Evolutionary conservation across 495 filamentous ascomycete species (phyloP).

Genomic region (Neurospora sp.): DNA sequence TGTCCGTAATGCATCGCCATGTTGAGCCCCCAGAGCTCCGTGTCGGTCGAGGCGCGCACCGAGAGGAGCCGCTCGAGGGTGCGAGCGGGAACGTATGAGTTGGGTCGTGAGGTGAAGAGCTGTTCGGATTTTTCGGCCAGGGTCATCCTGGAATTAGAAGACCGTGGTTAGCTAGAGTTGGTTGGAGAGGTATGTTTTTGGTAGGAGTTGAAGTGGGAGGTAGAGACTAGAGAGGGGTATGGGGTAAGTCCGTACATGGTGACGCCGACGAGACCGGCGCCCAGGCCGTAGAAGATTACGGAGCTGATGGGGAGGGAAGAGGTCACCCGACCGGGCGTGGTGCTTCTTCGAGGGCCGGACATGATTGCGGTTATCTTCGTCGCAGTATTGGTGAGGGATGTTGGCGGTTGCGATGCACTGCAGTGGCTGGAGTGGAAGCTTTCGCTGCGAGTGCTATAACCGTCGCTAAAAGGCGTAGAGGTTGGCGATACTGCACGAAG

Average conservation of each 20-base stretch:
- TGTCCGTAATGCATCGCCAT: conserved; percentile 20
- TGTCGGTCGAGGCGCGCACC: neutral
- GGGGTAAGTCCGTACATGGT: neutral
- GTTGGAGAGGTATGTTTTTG: neutral
- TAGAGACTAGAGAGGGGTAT: neutral
- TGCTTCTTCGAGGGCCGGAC: neutral
- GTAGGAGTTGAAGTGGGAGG: neutral
- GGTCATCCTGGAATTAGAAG: conserved; percentile 2
- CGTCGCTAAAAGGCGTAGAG: neutral
- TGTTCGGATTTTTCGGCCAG: conserved; percentile 4
- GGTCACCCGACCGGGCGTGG: neutral
- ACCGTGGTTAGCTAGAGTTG: neutral
- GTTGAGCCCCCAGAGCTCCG: conserved; percentile 6
- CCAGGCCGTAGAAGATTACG: conserved; percentile 2
- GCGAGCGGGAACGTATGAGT: conserved; percentile 8
- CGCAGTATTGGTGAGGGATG: neutral
- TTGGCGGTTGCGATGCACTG: neutral
- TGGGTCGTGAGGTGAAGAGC: conserved; percentile 5
- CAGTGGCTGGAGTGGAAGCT: neutral
- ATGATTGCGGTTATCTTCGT: neutral
- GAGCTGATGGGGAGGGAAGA: neutral
- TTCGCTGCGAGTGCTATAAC: neutral
- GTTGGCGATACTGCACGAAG: neutral
- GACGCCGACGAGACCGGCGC: conserved; percentile 8
- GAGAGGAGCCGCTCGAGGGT: conserved; percentile 5